Conservation (phyloP, 108 stramenopile species). For the Cyclotella cryptica region DNA sequence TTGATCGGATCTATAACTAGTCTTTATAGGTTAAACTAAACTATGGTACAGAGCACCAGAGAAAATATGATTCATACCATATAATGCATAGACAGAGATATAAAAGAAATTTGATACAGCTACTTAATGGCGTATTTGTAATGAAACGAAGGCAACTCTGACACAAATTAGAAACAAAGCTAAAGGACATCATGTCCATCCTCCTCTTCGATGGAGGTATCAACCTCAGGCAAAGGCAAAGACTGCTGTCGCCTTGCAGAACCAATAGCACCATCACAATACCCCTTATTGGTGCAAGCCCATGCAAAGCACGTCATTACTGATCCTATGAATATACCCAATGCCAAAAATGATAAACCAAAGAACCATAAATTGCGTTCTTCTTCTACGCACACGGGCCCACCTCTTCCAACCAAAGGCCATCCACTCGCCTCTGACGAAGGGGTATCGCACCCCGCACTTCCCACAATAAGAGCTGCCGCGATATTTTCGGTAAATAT, state of each 20-base stretch:
- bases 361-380: conserved; percentile 36
- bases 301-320: conserved; percentile 12
- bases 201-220: conserved; percentile 17
- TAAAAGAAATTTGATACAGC: no score
- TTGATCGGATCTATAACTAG: no score
- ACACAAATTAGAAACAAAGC: no score
- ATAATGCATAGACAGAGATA: no score
- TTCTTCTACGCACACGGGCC: conserved; percentile 29
- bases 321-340: conserved; percentile 28
- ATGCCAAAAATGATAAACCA: conserved; percentile 30
- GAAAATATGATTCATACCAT: no score
- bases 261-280: background rate
- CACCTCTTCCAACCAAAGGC: background rate
- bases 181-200: conserved; percentile 15
- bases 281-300: conserved; percentile 2
- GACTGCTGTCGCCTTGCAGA: background rate
- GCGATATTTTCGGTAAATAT: conserved; percentile 62
- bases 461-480: conserved; percentile 31
- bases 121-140: no score
- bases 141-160: background rate
- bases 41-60: no score
- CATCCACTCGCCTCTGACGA: background rate
- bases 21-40: no score
- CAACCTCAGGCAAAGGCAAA: conserved; percentile 31
- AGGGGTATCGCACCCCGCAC: conserved; percentile 22